A percentile compares a stretch with the other conserved stretches of the same genome.
Evolutionary conservation across 2,329 filamentous ascomycete genomes (phyloP).

Genomic region (Magnaporthiopsis poae): DNA sequence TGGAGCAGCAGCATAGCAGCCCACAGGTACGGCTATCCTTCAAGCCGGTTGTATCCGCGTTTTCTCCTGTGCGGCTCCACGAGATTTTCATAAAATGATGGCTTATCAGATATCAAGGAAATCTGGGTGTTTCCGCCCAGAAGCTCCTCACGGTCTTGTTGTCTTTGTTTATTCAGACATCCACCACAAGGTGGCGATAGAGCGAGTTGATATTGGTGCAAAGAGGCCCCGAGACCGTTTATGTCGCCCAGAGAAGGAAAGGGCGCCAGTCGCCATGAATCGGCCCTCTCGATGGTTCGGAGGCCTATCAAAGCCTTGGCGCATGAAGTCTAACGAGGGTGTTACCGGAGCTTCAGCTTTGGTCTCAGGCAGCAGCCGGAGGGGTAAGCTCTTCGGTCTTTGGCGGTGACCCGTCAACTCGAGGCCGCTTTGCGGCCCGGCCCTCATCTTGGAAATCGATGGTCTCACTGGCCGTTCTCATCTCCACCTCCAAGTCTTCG

Average conservation of each 20-base stretch:
- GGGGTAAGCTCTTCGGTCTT: slow-evolving; percentile 6
- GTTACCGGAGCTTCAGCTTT: background rate
- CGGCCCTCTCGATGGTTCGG: background rate
- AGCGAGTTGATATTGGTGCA: no score
- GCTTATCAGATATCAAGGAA: no score
- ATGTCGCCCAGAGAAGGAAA: no score
- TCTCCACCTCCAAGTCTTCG: slow-evolving; percentile 63
- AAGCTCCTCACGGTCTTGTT: no score
- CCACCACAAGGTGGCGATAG: no score
- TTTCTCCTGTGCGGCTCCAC: no score
- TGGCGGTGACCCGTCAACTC: slow-evolving; percentile 17
- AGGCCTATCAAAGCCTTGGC: background rate
- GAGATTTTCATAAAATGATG: no score
- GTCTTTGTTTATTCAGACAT: no score
- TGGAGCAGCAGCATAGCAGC: background rate
- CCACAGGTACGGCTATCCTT: no score
- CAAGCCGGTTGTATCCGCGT: no score
- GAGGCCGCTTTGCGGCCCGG: slow-evolving; percentile 21
- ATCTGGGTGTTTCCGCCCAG: no score
- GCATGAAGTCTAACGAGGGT: background rate
- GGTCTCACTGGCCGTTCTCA: slow-evolving; percentile 27
- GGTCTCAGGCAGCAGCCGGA: background rate
- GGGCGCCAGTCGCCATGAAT: background rate
- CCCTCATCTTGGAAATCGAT: slow-evolving; percentile 19
- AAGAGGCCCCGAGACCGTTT: no score